phyloP scores from a whole-genome alignment of 176 grass and related monocot genomes.

The barley (Hordeum vulgare) region MorexV3_pseudomolecules_assembly NC_058519.1:54036421-54036920 shows the following conservation, averaged over 20 bases:
- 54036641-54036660: conserved; percentile 65
- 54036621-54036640: conserved; percentile 58
- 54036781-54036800: no score
- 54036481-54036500: neutral
- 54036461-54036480: conserved; percentile 24
- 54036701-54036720: conserved; percentile 78
- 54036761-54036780: neutral
- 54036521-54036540: neutral
- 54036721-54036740: conserved; percentile 80
- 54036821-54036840: no score
- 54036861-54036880: no score
- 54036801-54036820: no score
- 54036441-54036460: conserved; percentile 77
- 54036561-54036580: conserved; percentile 81
- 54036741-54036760: neutral
- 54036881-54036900: no score
- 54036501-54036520: neutral
- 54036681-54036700: conserved; percentile 79
- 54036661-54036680: conserved; percentile 71
- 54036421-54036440: conserved; percentile 85
- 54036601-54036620: conserved; percentile 52
- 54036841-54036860: no score
- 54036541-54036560: conserved; percentile 79
- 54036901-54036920: no score
- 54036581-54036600: conserved; percentile 76